phyloP scores from a whole-genome alignment of 1,139 yeast species.

The Lodderomyces theae region DNA sequence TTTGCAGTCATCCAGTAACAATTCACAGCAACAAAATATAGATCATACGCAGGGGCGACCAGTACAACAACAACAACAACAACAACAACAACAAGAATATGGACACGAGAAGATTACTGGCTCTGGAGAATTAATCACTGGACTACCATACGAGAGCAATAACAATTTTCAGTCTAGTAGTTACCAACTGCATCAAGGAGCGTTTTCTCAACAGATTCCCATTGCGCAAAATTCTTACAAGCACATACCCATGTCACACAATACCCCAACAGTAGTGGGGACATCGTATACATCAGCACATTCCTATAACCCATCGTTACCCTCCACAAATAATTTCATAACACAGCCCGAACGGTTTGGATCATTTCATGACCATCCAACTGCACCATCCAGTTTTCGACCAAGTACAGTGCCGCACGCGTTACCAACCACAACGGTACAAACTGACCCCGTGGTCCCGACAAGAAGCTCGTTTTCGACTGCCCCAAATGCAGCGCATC shows the following conservation, averaged over 20 bases:
- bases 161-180: background rate
- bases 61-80: slow-evolving; percentile 10
- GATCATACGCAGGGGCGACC: background rate
- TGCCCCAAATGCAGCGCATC: slow-evolving; percentile 10
- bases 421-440: slow-evolving; percentile 42
- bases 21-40: background rate
- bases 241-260: slow-evolving; percentile 47
- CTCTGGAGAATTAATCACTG: slow-evolving; percentile 7
- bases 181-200: background rate
- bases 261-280: slow-evolving; percentile 55
- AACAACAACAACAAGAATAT: slow-evolving; percentile 12
- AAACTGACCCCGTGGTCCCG: slow-evolving; percentile 10
- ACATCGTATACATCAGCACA: slow-evolving; percentile 45
- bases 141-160: background rate
- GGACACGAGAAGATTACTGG: too few species aligned
- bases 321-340: slow-evolving; percentile 16
- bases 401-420: slow-evolving; percentile 31
- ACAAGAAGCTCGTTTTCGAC: slow-evolving; percentile 9
- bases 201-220: slow-evolving; percentile 12
- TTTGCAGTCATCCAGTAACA: slow-evolving; percentile 22
- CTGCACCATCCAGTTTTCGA: slow-evolving; percentile 14
- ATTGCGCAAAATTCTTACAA: slow-evolving; percentile 25
- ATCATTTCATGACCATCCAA: slow-evolving; percentile 3
- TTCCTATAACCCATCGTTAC: slow-evolving; percentile 34
- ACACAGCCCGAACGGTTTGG: slow-evolving; percentile 11